phyloP scores from a whole-genome alignment of 345 rosid species.

The Turnera subulata region DNA sequence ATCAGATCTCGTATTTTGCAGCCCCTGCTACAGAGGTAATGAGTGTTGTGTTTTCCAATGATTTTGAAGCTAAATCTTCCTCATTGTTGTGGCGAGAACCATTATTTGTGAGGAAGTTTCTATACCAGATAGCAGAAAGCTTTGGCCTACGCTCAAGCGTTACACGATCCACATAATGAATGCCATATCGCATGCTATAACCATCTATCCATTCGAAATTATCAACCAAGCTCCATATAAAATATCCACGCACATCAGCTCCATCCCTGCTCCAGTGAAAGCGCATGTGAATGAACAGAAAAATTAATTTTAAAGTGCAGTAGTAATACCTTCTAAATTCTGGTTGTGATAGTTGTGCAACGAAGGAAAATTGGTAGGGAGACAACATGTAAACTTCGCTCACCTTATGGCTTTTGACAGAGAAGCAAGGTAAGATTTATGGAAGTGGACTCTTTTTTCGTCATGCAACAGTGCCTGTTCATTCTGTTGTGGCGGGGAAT shows the following conservation, averaged over 20 bases:
- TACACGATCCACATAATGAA: constrained; percentile 25
- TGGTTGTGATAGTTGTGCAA: too few species aligned
- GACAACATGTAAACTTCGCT: background rate
- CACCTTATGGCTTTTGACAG: constrained; percentile 38
- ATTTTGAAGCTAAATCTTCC: background rate
- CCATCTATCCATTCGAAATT: constrained; percentile 40
- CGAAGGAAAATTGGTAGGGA: too few species aligned
- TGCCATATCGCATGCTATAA: constrained; percentile 22
- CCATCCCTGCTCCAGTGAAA: constrained; percentile 24
- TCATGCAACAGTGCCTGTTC: constrained; percentile 20
- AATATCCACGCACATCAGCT: constrained; percentile 43
- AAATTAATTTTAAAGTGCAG: too few species aligned
- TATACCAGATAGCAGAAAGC: constrained; percentile 40
- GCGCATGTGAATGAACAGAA: too few species aligned
- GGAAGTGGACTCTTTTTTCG: constrained; percentile 27
- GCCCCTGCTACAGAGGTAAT: background rate
- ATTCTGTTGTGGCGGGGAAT: constrained; percentile 12
- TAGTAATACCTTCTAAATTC: too few species aligned
- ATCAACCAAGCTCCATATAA: constrained; percentile 41
- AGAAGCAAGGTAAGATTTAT: constrained; percentile 35
- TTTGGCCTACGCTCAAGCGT: constrained; percentile 33
- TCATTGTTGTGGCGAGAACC: background rate
- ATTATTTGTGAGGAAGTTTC: constrained; percentile 20
- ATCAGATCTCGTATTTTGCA: background rate
- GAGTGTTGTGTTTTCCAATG: background rate